Base-by-base conservation (phyloP, 306 rosid genomes). In the Echinosophora koreensis region DNA sequence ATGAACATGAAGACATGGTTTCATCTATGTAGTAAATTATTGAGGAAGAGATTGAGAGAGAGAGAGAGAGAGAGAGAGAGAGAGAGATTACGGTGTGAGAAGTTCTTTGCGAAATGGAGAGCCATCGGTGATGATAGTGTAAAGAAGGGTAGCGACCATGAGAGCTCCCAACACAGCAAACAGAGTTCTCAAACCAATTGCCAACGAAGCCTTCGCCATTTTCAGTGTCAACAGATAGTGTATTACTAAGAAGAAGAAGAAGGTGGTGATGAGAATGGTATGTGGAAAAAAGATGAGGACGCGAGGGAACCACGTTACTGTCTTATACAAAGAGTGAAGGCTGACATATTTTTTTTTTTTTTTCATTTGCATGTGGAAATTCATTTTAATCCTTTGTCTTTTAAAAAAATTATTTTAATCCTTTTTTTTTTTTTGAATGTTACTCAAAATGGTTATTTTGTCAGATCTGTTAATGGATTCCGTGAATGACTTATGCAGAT, bases 21-120 rank as follows among this genome's bases (percentile, higher is more conserved):
- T 22, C 22, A 22, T 22, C 22, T 22, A 22, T 22, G 22, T 22
- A 22, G 22, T 22, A 22, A 22, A 22, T 22, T 22, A 22, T 22
- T 1, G 22, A 22, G 22, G 22, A 22, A 22, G 22, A 22, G 22
- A 22, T n/a, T n/a, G 22, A 22, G 22, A 37, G 51, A 68, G 77
- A 68, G 77, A 22, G 32, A 44, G n/a, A n/a, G n/a, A n/a, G n/a
- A n/a, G n/a, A 22, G 22, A 22, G 22, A 22, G 22, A 37, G 51
- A 68, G 77, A 68, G 77, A 22, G 32, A 44, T 62, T 85, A 92
- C 98, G 93, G 96, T 6, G 91, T 86, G 62, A 89, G 86, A 69
- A 86, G 86, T 0, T 90, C 85, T 49, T 32, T 80, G 60, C 90
- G 91, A 59, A 91, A 90, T 10, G 96, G 98, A 75, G 13, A 66